These are phyloP conservation scores for Clonostachys solani DNA, from an alignment of 2,329 filamentous ascomycete genomes.

Conservation along the genomic window DNA sequence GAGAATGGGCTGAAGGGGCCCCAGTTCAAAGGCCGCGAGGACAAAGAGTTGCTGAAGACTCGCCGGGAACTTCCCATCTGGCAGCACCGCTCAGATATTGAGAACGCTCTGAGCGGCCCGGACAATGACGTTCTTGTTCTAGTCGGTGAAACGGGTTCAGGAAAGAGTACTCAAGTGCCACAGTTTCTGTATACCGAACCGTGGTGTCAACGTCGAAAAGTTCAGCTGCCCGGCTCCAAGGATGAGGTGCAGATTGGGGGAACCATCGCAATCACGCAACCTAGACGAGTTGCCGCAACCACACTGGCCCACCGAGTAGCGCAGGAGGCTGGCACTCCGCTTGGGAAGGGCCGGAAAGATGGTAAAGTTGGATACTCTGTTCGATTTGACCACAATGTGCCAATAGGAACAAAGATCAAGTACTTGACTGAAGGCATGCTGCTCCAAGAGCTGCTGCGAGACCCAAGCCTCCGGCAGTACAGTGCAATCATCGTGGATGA, in stretches of 20 bases:
- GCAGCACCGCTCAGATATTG: conserved; percentile 67
- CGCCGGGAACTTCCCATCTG: conserved; percentile 79
- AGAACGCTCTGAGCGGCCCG: conserved; percentile 45
- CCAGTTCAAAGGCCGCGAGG: conserved; percentile 12
- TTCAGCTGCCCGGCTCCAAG: conserved; percentile 34
- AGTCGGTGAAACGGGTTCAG: conserved; percentile 91
- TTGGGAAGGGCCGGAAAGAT: conserved; percentile 32
- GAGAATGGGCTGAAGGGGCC: conserved; percentile 1
- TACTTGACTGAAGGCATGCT: conserved; percentile 96
- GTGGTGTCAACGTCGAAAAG: conserved; percentile 67
- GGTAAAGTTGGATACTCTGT: conserved; percentile 84
- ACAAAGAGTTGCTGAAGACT: conserved; percentile 29
- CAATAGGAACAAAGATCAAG: conserved; percentile 82
- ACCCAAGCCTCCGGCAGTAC: conserved; percentile 79
- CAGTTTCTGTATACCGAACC: conserved; percentile 77
- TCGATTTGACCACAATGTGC: conserved; percentile 83
- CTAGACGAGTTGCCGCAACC: conserved; percentile 87
- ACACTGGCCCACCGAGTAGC: conserved; percentile 86
- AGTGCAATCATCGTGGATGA: conserved; percentile 92
- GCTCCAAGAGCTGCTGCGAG: conserved; percentile 85
- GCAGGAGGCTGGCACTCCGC: conserved; percentile 61
- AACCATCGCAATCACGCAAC: conserved; percentile 90
- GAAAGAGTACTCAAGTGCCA: conserved; percentile 94
- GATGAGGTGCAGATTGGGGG: conserved; percentile 59
- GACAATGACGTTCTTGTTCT: conserved; percentile 70